Evolutionary conservation across 176 grass and related monocot species (phyloP), one percentile per base, ranked within the genome.

Genomic region (Coix lacrymajobi): DNA sequence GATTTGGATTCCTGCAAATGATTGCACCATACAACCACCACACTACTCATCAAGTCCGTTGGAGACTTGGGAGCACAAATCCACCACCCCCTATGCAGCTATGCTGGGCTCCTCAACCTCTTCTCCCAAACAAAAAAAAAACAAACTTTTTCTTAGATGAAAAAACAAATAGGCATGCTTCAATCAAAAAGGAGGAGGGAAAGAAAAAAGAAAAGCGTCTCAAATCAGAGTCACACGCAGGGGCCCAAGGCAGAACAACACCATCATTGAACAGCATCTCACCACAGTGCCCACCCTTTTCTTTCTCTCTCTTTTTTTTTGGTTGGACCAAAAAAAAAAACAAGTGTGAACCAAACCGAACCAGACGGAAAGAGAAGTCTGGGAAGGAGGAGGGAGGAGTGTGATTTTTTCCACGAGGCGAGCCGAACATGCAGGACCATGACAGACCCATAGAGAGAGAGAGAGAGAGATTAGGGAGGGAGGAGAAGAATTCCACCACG

Each of bases 1-100:
- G 87, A 89, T 89, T 89, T 81, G 15, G 79, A 90, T 90, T 85
- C 88, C 78, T 63, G 52, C 82, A 67, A 64, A 86, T 66, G 78
- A 90, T 88, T 82, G 78, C 70, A 19, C 43, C 87, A 77, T 81
- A 72, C 88, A 85, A 49, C 62, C 65, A 41, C 32, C 17, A 46
- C 16, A 46, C 16, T 75, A 70, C 51, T 89, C 75, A 12, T 88
- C 77, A 16, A 66, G 40, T 29, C 66, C 10, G 63, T 57, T 81
- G 61, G 81, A 58, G 69, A 11, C 43, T 13, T 11, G 39, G n/a
- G 26, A 44, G 52, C 22, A 20, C 52, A 56, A 56, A 54, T 54
- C 51, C 51, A n/a, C n/a, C n/a, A 33, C 4, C 41, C 39, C 49
- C 69, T n/a, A n/a, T n/a, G n/a, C n/a, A n/a, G n/a, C n/a, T n/a